Conservation (phyloP, 768 basidiomycete genomes). For the Pisolithus microcarpus region DNA sequence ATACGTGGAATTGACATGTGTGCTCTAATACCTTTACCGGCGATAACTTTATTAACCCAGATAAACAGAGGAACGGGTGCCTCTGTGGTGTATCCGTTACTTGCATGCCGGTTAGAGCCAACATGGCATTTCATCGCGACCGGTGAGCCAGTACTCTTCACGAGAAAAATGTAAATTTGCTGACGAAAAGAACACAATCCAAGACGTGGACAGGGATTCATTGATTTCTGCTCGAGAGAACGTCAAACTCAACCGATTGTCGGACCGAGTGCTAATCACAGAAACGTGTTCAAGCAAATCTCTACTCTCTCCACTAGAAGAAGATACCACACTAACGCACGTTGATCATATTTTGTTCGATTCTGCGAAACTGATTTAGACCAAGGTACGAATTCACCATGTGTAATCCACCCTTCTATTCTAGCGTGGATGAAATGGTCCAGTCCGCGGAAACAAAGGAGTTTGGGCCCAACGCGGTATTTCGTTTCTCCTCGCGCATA, state of each 20-base stretch:
- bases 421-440: slow-evolving; percentile 60
- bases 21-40: slow-evolving; percentile 12
- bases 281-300: slow-evolving; percentile 29
- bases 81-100: slow-evolving; percentile 81
- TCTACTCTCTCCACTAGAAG: slow-evolving; percentile 35
- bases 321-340: slow-evolving; percentile 3
- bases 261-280: slow-evolving; percentile 43
- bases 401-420: slow-evolving; percentile 97
- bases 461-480: slow-evolving; percentile 60
- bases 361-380: not conserved
- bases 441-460: slow-evolving; percentile 58
- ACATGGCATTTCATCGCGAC: slow-evolving; percentile 62
- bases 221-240: slow-evolving; percentile 49
- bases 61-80: slow-evolving; percentile 76
- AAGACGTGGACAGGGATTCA: slow-evolving; percentile 70
- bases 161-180: not conserved
- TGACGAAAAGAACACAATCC: not conserved
- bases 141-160: slow-evolving; percentile 34
- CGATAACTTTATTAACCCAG: not conserved
- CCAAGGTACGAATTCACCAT: slow-evolving; percentile 70
- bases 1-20: slow-evolving; percentile 70
- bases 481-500: slow-evolving; percentile 14
- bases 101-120: slow-evolving; percentile 49
- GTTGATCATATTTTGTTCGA: not conserved
- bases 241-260: slow-evolving; percentile 49